These are phyloP conservation scores for Nyssa sinensis DNA, from an alignment of 148 eudicot genomes.

Conservation along the genomic window DNA sequence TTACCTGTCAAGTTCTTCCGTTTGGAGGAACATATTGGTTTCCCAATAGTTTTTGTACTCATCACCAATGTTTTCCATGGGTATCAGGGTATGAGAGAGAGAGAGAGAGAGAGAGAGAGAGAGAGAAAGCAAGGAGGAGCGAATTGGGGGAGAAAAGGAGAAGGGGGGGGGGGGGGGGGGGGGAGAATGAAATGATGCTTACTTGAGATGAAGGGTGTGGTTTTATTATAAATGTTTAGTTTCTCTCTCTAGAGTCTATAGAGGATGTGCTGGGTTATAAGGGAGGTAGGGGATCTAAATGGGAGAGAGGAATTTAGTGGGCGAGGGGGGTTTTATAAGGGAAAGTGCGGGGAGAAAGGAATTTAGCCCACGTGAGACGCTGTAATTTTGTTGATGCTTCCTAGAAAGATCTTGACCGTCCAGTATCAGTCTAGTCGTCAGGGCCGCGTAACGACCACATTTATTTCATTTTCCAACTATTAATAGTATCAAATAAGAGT, in stretches of 20 bases:
- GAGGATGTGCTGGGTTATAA: too few species aligned
- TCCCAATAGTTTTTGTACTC: conserved; percentile 63
- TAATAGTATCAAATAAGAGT: too few species aligned
- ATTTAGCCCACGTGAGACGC: background rate
- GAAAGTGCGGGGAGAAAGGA: background rate
- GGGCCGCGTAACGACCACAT: too few species aligned
- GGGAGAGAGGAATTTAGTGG: background rate
- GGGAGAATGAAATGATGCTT: background rate
- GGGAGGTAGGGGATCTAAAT: too few species aligned
- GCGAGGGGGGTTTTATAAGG: background rate
- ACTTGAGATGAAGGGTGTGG: background rate
- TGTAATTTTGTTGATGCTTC: background rate
- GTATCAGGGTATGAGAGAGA: background rate
- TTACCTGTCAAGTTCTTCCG: conserved; percentile 60
- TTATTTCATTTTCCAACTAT: too few species aligned
- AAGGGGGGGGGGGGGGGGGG: background rate
- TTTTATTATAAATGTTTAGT: background rate
- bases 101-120: background rate
- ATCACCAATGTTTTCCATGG: conserved; percentile 51
- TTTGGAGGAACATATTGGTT: conserved; percentile 47
- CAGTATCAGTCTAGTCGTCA: too few species aligned
- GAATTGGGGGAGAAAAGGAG: too few species aligned
- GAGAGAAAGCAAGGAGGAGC: background rate
- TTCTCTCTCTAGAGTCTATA: too few species aligned
- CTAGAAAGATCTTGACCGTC: background rate